phyloP scores from a whole-genome alignment of 2,329 filamentous ascomycete genomes.

The Botryotinia convoluta region DNA sequence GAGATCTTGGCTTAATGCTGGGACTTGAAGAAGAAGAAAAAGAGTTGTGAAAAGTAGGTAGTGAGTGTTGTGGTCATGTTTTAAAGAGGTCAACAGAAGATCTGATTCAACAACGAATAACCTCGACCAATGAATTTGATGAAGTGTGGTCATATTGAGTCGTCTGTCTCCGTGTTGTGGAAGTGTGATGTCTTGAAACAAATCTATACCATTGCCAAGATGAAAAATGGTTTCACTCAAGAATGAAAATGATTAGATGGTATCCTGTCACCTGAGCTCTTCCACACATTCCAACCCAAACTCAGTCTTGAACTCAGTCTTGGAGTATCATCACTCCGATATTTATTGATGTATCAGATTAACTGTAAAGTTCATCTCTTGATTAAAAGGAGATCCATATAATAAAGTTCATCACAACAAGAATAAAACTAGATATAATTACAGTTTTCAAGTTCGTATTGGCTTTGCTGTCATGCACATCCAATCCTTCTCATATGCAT shows the following conservation, averaged over 20 bases:
- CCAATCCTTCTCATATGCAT: background rate
- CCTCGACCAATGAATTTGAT: too few relatives aligned
- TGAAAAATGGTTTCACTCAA: background rate
- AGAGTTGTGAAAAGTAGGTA: slow-evolving; percentile 21
- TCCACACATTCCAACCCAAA: background rate
- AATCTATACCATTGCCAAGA: background rate
- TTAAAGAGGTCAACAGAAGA: background rate
- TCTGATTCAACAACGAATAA: background rate
- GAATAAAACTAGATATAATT: too few relatives aligned
- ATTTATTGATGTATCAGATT: slow-evolving; percentile 1
- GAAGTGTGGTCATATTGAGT: background rate
- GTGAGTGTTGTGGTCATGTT: too few relatives aligned
- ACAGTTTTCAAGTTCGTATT: background rate
- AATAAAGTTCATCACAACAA: background rate
- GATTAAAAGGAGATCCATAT: background rate
- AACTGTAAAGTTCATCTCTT: background rate
- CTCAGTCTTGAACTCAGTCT: background rate
- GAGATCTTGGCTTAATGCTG: slow-evolving; percentile 35
- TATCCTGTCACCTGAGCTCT: background rate
- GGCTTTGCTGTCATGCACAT: background rate
- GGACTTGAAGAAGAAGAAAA: slow-evolving; percentile 41
- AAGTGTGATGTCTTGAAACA: background rate
- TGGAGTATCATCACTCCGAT: background rate
- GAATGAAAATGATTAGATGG: background rate
- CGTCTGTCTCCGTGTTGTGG: background rate